Evolutionary conservation across 306 rosid genomes (phyloP), one percentile per base, ranked within the genome.

Genomic region (Pyrus pyrifolia): DNA sequence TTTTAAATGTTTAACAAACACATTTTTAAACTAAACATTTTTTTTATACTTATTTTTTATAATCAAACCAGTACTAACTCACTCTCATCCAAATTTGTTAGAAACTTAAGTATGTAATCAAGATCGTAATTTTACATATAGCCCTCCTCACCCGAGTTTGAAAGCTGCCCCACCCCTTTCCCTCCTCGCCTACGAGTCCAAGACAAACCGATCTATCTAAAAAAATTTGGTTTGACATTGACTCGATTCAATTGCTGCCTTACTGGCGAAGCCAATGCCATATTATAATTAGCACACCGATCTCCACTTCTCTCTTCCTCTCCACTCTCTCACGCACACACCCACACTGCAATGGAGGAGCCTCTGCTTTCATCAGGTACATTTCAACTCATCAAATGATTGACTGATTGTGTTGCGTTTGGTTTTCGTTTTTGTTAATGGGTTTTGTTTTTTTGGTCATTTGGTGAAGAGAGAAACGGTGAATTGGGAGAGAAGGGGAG

Each of bases 311-410:
- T 59, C 0, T 66, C 70, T 29, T 29, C 15, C 4, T 15, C 53
- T 68, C 23, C 10, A 49, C 55, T 49, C 1, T 49, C 55, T 14
- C 21, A 49, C 21, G 17, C 19, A 6, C 21, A 49, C 21, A 49
- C 19, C 21, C 55, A 49, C 4, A 44, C 17, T 4, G 19, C 58
- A 42, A 92, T 92, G 97, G 97, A 90, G 73, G 77, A 89, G 71
- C 92, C 97, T 81, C 85, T 92, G 64, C 82, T 95, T 7, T 75
- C 97, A 17, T 75, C 97, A 17, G 95, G 98, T 91, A 71, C 30
- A 59, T 71, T 67, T 8, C 9, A 8, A 11, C 49, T 19, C 12
- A 49, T 49, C 15, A 49, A 49, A 49, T 49, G 53, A 14, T 53
- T 5, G 64, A 23, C 17, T 71, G 9, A 35, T 35, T 35, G 40